A percentile compares a stretch with the other conserved stretches of the same genome.
Conservation (phyloP, 2,329 filamentous ascomycete genomes). For the Scedosporium apiospermum region DNA sequence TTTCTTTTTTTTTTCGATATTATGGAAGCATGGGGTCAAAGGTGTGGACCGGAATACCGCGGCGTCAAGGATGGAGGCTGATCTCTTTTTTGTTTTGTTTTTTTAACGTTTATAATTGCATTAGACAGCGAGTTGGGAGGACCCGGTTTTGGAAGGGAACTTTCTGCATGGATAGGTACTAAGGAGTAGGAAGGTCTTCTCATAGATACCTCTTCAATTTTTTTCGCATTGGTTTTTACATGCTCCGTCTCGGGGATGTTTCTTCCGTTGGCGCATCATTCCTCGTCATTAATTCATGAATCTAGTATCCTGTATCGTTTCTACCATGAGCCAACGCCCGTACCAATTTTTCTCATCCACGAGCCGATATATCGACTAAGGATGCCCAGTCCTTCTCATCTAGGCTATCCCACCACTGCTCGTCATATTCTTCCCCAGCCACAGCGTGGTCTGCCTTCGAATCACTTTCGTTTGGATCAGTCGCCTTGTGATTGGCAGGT, state of each 20-base stretch:
- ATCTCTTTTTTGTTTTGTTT: no score
- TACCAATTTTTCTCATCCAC: neutral
- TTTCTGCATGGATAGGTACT: neutral
- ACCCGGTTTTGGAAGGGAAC: neutral
- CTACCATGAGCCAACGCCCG: neutral
- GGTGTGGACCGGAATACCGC: no score
- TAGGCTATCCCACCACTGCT: constrained; percentile 2
- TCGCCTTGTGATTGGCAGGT: no score
- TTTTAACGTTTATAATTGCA: neutral
- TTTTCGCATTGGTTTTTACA: neutral
- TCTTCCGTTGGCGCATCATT: no score
- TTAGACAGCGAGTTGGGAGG: neutral
- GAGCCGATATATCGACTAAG: neutral
- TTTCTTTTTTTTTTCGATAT: neutral
- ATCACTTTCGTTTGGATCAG: no score
- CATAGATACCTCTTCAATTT: neutral
- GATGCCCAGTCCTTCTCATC: neutral
- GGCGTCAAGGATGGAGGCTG: no score
- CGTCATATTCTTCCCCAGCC: neutral
- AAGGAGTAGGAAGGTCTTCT: neutral
- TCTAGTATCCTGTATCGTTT: no score
- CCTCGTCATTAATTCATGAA: no score
- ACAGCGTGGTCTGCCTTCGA: no score
- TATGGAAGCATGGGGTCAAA: neutral
- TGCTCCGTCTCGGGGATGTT: no score